Conservation (phyloP, 805 yeast species). For the Lipomyces spencermartinsiae region DNA sequence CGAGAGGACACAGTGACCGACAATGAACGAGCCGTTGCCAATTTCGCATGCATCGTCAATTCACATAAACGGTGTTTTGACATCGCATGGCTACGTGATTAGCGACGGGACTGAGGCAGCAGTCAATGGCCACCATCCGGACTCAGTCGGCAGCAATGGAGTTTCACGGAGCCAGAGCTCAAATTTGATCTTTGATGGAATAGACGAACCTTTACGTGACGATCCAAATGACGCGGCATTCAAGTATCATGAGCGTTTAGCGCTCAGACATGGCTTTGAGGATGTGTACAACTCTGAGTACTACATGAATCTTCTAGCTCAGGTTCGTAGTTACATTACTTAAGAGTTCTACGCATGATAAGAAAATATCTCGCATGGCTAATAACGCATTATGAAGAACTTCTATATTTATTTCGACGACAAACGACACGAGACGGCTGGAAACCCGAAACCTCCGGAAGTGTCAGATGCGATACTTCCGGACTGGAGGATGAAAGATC, state of each 20-base stretch:
- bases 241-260: conserved; percentile 37
- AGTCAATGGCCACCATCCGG: conserved; percentile 12
- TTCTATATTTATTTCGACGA: conserved; percentile 88
- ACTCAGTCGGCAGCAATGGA: conserved; percentile 11
- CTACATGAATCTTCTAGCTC: conserved; percentile 56
- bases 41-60: conserved; percentile 25
- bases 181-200: conserved; percentile 11
- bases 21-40: conserved; percentile 3
- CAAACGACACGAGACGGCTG: conserved; percentile 89
- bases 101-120: conserved; percentile 11
- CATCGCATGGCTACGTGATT: conserved; percentile 35
- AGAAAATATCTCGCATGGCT: no score
- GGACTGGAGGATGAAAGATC: conserved; percentile 93
- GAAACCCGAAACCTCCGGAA: conserved; percentile 61
- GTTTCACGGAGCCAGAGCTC: conserved; percentile 16
- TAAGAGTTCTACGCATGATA: background rate
- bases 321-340: conserved; percentile 37
- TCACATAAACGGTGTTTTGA: conserved; percentile 33
- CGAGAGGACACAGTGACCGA: background rate
- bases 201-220: conserved; percentile 26
- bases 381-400: conserved; percentile 48
- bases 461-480: conserved; percentile 61
- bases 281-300: conserved; percentile 61
- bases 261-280: conserved; percentile 63
- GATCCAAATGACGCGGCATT: conserved; percentile 39